Conservation (phyloP, 345 rosid species). For the Odontarrhena argentea region DNA sequence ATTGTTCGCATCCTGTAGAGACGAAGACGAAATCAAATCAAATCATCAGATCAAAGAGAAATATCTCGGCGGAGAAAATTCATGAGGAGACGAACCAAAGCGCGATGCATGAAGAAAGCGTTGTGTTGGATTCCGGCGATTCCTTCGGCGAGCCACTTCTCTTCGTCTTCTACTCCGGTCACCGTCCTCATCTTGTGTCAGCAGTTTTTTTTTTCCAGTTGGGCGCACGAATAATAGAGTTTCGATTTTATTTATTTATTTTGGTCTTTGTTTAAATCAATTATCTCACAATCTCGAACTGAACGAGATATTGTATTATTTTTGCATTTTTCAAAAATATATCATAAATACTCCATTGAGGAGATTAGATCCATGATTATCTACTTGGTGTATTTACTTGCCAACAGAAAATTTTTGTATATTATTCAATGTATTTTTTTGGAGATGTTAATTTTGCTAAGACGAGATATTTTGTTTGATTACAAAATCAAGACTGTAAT, state of each 20-base stretch:
- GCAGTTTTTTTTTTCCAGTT: constrained; percentile 31
- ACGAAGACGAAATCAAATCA: neutral
- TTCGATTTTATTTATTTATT: neutral
- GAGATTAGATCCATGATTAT: too few relatives aligned
- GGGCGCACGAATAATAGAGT: constrained; percentile 33
- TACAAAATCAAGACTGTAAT: too few relatives aligned
- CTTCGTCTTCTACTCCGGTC: constrained; percentile 76
- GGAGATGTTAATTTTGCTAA: too few relatives aligned
- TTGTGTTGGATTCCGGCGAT: constrained; percentile 90
- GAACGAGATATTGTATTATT: neutral
- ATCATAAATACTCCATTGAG: too few relatives aligned
- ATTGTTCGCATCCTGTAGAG: constrained; percentile 72
- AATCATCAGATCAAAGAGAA: constrained; percentile 18
- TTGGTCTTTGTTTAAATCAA: constrained; percentile 8
- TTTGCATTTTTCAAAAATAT: too few relatives aligned
- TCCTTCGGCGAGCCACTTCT: constrained; percentile 96
- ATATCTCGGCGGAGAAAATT: neutral
- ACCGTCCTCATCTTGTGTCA: constrained; percentile 44
- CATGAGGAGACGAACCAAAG: constrained; percentile 54
- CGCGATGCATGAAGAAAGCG: constrained; percentile 89
- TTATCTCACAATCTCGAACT: constrained; percentile 3
- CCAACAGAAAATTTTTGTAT: too few relatives aligned
- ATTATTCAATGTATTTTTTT: too few relatives aligned
- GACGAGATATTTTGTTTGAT: too few relatives aligned
- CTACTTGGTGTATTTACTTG: too few relatives aligned